These are phyloP conservation scores for Trichoderma atrobrunneum DNA, from an alignment of 2,329 filamentous ascomycete species.

Conservation along the genomic window DNA sequence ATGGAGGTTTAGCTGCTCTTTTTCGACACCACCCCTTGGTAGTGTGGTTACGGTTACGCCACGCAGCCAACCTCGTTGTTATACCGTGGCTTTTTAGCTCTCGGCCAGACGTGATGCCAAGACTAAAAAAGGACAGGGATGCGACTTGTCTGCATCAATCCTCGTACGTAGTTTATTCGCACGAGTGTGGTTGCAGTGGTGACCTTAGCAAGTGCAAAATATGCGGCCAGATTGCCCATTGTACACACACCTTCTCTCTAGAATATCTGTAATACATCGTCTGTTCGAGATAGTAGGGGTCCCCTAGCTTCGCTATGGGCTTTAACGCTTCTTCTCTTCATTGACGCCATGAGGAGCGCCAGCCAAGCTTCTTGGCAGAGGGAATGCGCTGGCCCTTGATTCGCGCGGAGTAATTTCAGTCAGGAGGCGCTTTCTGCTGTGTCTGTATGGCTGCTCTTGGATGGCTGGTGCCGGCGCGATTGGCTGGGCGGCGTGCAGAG, in stretches of 20 bases:
- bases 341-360: background rate
- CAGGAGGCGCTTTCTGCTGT: background rate
- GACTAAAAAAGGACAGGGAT: background rate
- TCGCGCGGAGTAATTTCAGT: background rate
- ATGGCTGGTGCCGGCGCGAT: background rate
- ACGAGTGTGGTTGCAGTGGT: background rate
- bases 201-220: background rate
- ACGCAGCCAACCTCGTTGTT: background rate
- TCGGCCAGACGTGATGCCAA: background rate
- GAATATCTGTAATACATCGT: background rate
- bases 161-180: background rate
- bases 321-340: background rate
- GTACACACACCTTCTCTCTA: background rate
- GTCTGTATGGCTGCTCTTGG: background rate
- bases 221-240: background rate
- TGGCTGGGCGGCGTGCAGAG: background rate
- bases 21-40: background rate
- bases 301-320: background rate
- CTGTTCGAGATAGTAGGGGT: background rate
- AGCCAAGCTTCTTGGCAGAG: constrained; percentile 1
- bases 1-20: background rate
- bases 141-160: background rate
- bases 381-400: background rate
- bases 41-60: background rate
- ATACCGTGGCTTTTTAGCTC: background rate